Evolutionary conservation across 768 basidiomycete species (phyloP).

Genomic region (Tubosaeta brunneosetosa): DNA sequence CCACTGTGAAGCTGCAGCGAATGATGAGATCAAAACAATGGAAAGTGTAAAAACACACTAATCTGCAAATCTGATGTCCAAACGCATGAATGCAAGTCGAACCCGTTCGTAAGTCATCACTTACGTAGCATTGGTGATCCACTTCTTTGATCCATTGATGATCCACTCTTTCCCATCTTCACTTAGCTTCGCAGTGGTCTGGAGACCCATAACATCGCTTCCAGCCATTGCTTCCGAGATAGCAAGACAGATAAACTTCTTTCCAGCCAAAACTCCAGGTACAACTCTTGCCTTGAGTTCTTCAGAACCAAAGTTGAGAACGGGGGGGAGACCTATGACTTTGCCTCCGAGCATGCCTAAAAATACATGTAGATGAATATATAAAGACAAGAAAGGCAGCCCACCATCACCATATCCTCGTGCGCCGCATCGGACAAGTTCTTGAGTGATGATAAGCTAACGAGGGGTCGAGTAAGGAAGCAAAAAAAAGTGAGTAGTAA

Average conservation of each 20-base stretch:
- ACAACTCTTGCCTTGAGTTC: conserved; percentile 47
- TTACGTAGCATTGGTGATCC: conserved; percentile 58
- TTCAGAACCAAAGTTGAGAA: conserved; percentile 60
- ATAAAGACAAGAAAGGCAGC: background rate
- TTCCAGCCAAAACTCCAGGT: conserved; percentile 51
- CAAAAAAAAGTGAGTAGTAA: background rate
- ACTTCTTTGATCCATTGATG: conserved; percentile 74
- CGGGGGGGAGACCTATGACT: conserved; percentile 66
- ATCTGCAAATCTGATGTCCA: conserved; percentile 38
- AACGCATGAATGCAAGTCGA: conserved; percentile 1
- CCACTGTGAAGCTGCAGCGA: conserved; percentile 53
- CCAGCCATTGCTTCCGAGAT: conserved; percentile 76
- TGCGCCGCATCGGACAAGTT: conserved; percentile 49
- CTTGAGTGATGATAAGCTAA: conserved; percentile 61
- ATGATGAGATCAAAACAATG: conserved; percentile 1
- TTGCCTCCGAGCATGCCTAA: conserved; percentile 49
- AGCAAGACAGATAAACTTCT: conserved; percentile 70
- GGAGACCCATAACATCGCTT: conserved; percentile 60
- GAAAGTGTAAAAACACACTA: conserved; percentile 12
- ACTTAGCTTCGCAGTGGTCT: conserved; percentile 56
- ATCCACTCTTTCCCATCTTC: conserved; percentile 67
- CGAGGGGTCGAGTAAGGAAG: background rate
- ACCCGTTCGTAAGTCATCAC: conserved; percentile 9
- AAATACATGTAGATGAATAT: background rate
- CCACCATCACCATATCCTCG: conserved; percentile 67